Evolutionary conservation across 495 filamentous ascomycete species (phyloP).

Genomic region (Penicillium bovifimosum): DNA sequence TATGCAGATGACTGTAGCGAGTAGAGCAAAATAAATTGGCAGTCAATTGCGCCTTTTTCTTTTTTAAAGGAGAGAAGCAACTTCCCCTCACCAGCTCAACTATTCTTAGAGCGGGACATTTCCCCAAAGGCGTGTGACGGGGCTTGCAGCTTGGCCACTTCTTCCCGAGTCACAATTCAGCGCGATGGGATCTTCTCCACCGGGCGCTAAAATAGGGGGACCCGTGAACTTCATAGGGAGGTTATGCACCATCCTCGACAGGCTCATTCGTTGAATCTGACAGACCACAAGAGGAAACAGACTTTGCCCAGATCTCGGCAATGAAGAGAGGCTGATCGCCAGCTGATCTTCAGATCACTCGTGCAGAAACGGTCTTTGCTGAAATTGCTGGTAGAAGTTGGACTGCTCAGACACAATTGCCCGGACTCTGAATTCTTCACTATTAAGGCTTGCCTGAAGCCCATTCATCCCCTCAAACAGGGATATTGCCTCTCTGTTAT

Average conservation of each 20-base stretch:
- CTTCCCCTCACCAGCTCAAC: background rate
- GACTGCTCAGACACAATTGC: too few species aligned
- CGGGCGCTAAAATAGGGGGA: background rate
- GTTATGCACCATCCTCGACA: background rate
- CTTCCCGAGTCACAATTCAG: background rate
- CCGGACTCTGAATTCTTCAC: too few species aligned
- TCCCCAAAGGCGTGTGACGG: background rate
- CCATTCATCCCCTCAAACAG: background rate
- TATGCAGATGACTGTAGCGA: too few species aligned
- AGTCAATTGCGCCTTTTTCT: background rate
- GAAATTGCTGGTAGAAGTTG: too few species aligned
- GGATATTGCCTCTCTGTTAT: background rate
- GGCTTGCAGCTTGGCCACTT: background rate
- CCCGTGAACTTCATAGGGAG: background rate
- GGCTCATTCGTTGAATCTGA: background rate
- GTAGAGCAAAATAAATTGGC: too few species aligned
- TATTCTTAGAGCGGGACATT: background rate
- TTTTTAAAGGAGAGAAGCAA: background rate
- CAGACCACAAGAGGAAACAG: background rate
- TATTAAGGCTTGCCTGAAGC: too few species aligned
- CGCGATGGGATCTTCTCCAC: background rate
- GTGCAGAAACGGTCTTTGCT: too few species aligned
- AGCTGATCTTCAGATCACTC: background rate
- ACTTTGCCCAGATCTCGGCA: background rate
- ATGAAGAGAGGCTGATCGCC: background rate